phyloP scores from a whole-genome alignment of 2,329 filamentous ascomycete genomes.

The Beauveria pseudobassiana region DNA sequence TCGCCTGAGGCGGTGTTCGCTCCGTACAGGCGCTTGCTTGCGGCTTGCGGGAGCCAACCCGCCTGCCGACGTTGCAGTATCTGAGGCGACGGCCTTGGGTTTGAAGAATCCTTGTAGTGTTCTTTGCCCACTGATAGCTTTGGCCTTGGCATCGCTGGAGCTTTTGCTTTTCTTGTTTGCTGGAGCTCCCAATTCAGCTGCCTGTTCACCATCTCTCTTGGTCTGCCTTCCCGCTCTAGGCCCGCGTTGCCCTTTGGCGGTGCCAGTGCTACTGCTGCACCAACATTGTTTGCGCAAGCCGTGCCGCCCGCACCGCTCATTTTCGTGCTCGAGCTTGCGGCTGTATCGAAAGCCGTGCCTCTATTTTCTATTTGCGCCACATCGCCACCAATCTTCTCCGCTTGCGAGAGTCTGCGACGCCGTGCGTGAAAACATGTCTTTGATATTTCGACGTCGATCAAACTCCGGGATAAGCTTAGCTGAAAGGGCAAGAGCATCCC shows the following conservation, averaged over 20 bases:
- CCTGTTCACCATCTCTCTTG: slow-evolving; percentile 21
- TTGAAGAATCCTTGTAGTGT: slow-evolving; percentile 78
- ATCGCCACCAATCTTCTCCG: neutral
- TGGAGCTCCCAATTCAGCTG: slow-evolving; percentile 16
- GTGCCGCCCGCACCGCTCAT: neutral
- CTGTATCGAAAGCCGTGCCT: neutral
- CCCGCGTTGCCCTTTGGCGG: neutral
- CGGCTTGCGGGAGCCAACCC: neutral
- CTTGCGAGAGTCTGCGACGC: slow-evolving; percentile 29
- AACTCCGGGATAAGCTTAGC: slow-evolving; percentile 85
- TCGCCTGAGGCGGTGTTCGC: neutral
- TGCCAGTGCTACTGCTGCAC: neutral
- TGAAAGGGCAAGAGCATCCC: slow-evolving; percentile 65
- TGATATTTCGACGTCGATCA: slow-evolving; percentile 73
- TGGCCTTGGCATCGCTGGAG: slow-evolving; percentile 19
- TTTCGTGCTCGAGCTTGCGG: neutral
- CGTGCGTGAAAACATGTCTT: slow-evolving; percentile 75
- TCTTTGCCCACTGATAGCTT: slow-evolving; percentile 32
- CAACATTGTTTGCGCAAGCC: neutral
- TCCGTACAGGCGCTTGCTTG: neutral
- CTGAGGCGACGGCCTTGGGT: slow-evolving; percentile 33
- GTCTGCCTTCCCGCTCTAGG: neutral
- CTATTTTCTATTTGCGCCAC: neutral
- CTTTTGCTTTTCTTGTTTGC: slow-evolving; percentile 32
- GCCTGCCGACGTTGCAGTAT: neutral